Conservation (phyloP, 345 rosid species). For the Gossypium longicalyx region DNA sequence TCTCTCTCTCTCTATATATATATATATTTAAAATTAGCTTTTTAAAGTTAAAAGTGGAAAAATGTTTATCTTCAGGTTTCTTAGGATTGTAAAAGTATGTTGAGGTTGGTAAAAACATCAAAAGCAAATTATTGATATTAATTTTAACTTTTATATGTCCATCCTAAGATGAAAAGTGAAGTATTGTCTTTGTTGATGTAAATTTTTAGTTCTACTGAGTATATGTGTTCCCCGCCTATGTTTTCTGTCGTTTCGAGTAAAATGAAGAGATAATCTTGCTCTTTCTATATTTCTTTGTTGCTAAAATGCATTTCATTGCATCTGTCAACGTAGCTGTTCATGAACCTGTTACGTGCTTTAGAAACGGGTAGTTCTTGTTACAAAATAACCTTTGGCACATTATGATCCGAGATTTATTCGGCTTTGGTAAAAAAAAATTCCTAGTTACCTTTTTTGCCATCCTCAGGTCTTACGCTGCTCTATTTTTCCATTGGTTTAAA, state of each 20-base stretch:
- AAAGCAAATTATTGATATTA: too few species aligned
- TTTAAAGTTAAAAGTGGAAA: background rate
- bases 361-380: background rate
- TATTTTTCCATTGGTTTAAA: background rate
- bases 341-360: background rate
- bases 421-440: background rate
- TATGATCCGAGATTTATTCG: background rate
- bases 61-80: background rate
- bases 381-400: background rate
- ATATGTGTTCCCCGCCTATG: background rate
- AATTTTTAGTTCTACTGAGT: background rate
- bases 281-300: background rate
- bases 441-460: background rate
- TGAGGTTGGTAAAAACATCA: slow-evolving; percentile 5
- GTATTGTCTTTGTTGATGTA: background rate
- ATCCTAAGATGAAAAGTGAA: background rate
- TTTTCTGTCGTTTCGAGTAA: background rate
- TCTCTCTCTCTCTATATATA: too few species aligned
- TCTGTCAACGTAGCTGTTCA: background rate
- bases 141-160: background rate
- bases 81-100: background rate
- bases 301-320: background rate
- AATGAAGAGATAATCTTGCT: background rate
- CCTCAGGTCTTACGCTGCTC: background rate
- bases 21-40: too few species aligned